Percentiles rank a stretch among this genome's conserved stretches.
phyloP scores from a whole-genome alignment of 1,284 basidiomycete species.

The Ganoderma resinaceum region DNA sequence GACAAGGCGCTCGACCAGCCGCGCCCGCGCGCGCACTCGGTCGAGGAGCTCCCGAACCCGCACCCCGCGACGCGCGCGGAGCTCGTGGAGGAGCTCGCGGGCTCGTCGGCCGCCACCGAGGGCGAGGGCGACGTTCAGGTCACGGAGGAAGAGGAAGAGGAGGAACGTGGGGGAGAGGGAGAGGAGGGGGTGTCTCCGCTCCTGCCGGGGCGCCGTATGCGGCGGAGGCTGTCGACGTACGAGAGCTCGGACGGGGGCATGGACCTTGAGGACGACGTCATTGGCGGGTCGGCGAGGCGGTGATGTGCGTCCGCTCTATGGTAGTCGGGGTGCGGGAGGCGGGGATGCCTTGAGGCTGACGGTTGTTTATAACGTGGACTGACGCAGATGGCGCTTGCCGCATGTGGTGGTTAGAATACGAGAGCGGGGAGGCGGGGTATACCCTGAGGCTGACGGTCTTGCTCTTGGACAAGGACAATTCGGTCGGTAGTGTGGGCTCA shows the following conservation, averaged over 20 bases:
- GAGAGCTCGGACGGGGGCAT: constrained; percentile 51
- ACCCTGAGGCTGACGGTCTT: no score
- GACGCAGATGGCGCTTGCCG: no score
- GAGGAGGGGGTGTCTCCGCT: constrained; percentile 33
- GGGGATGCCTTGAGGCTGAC: not conserved
- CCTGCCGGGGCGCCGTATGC: constrained; percentile 12
- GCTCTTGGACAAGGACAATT: not conserved
- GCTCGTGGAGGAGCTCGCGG: constrained; percentile 11
- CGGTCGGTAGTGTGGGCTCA: not conserved
- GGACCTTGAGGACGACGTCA: constrained; percentile 49
- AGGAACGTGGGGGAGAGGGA: constrained; percentile 36
- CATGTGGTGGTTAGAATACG: no score
- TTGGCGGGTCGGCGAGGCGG: constrained; percentile 46
- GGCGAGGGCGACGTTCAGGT: not conserved
- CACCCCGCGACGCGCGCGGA: constrained; percentile 22
- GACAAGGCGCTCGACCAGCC: constrained; percentile 60
- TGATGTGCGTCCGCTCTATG: not conserved
- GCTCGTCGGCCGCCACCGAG: not conserved
- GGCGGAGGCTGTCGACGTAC: constrained; percentile 50
- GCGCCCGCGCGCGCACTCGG: constrained; percentile 25
- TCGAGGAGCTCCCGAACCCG: constrained; percentile 28
- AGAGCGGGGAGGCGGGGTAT: no score
- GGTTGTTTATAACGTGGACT: no score
- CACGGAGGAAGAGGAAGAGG: constrained; percentile 16
- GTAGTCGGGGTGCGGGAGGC: not conserved